These are phyloP conservation scores for Aspergillus pseudonomiae DNA, from an alignment of 2,329 filamentous ascomycete species.

Conservation along the genomic window DNA sequence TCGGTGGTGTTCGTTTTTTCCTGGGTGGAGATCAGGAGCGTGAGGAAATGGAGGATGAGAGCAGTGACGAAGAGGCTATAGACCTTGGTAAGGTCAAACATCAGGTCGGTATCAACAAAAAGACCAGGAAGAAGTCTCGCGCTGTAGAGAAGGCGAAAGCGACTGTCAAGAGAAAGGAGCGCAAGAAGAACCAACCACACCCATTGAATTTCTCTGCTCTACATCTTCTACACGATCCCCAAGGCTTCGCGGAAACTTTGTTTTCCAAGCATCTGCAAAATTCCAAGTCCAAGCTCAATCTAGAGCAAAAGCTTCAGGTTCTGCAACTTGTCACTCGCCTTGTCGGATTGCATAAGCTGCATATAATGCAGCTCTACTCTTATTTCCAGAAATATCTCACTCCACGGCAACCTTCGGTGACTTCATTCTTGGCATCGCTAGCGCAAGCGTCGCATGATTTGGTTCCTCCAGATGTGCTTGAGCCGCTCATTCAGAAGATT, in stretches of 20 bases:
- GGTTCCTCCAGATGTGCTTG: slow-evolving; percentile 88
- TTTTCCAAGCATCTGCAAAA: slow-evolving; percentile 92
- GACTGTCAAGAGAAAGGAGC: slow-evolving; percentile 80
- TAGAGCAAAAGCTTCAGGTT: slow-evolving; percentile 88
- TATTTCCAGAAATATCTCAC: slow-evolving; percentile 95
- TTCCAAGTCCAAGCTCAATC: slow-evolving; percentile 77
- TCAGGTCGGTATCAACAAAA: slow-evolving; percentile 91
- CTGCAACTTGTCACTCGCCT: slow-evolving; percentile 88
- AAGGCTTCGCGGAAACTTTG: slow-evolving; percentile 86
- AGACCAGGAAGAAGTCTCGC: slow-evolving; percentile 83
- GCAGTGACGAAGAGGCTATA: slow-evolving; percentile 73
- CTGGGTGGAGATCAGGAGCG: slow-evolving; percentile 93
- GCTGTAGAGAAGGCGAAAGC: slow-evolving; percentile 77
- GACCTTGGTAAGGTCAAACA: slow-evolving; percentile 84
- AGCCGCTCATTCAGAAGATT: slow-evolving; percentile 91
- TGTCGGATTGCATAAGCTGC: slow-evolving; percentile 90
- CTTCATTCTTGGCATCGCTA: slow-evolving; percentile 87
- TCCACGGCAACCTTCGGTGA: slow-evolving; percentile 84
- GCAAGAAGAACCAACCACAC: slow-evolving; percentile 85
- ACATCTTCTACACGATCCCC: slow-evolving; percentile 90
- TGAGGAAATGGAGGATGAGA: slow-evolving; percentile 88
- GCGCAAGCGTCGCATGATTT: slow-evolving; percentile 90
- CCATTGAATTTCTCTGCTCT: slow-evolving; percentile 94
- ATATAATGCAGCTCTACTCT: slow-evolving; percentile 86
- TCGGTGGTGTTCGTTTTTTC: slow-evolving; percentile 90